These are phyloP conservation scores for Colletotrichum euphorbiae DNA, from an alignment of 2,329 filamentous ascomycete species.

Conservation along the genomic window DNA sequence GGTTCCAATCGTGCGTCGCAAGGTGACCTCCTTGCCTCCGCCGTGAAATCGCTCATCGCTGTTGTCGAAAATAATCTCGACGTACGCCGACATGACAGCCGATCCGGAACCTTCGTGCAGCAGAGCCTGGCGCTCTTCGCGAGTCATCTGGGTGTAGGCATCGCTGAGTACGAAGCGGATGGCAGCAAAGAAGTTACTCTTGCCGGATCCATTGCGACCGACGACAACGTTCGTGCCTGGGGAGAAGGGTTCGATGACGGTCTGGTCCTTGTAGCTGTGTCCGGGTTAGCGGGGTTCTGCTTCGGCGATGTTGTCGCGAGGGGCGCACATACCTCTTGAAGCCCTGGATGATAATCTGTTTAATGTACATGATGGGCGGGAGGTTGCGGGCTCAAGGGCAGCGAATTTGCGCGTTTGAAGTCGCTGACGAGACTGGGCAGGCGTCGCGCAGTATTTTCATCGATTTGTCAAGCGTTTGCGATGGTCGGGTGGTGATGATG, in stretches of 20 bases:
- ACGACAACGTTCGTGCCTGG: conserved; percentile 98
- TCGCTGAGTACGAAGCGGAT: conserved; percentile 99
- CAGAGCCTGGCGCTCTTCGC: conserved; percentile 94
- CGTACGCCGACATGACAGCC: conserved; percentile 99
- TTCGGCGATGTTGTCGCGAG: conserved; percentile 31
- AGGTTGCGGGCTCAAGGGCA: conserved; percentile 37
- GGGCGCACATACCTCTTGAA: conserved; percentile 90
- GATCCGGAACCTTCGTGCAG: conserved; percentile 98
- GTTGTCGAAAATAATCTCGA: conserved; percentile 99
- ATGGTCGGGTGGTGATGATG: conserved; percentile 32
- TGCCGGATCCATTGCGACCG: conserved; percentile 98
- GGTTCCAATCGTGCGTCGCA: conserved; percentile 93
- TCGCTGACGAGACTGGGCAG: conserved; percentile 21
- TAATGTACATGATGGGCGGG: conserved; percentile 85
- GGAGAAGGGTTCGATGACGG: conserved; percentile 97
- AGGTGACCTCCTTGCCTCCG: conserved; percentile 87
- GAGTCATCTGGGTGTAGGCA: conserved; percentile 94
- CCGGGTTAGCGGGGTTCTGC: conserved; percentile 42
- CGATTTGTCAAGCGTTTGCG: conserved; percentile 20
- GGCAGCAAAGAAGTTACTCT: conserved; percentile 99
- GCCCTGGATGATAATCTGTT: conserved; percentile 99
- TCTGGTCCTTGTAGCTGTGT: conserved; percentile 97
- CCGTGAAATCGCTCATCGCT: conserved; percentile 95
- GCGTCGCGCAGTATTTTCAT: conserved; percentile 37
- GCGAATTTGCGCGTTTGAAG: conserved; percentile 29